Conservation (phyloP, 2,329 filamentous ascomycete genomes). For the Aureobasidium sp. region DNA sequence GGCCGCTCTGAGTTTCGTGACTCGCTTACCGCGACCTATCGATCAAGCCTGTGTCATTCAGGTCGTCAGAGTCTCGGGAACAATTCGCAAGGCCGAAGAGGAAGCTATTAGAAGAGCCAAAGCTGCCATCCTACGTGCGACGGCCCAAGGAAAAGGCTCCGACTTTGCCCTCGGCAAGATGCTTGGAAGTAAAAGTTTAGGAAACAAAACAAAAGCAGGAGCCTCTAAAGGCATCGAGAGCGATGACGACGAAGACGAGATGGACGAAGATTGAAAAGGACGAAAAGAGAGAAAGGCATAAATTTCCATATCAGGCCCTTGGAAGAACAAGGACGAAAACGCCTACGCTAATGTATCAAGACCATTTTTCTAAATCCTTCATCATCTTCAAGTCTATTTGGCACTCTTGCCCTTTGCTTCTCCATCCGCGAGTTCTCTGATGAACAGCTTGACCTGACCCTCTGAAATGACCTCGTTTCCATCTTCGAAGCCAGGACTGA, state of each 20-base stretch:
- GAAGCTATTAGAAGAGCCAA: conserved; percentile 77
- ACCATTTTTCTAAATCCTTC: neutral
- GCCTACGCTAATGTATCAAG: conserved; percentile 17
- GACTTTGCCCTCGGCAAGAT: conserved; percentile 28
- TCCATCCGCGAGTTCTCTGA: conserved; percentile 76
- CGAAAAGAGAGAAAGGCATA: neutral
- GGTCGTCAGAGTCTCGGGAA: conserved; percentile 83
- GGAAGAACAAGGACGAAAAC: neutral
- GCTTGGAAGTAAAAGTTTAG: conserved; percentile 18
- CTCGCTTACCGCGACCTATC: conserved; percentile 55
- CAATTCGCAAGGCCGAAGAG: conserved; percentile 85
- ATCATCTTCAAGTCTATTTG: conserved; percentile 38
- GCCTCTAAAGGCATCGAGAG: conserved; percentile 34
- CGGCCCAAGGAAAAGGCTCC: conserved; percentile 38
- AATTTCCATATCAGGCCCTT: neutral
- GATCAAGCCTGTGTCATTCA: conserved; percentile 66
- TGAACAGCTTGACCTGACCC: conserved; percentile 62
- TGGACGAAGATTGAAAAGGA: conserved; percentile 28
- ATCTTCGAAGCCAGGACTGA: conserved; percentile 83
- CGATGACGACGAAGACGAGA: conserved; percentile 40
- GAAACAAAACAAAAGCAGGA: neutral
- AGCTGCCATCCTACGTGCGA: conserved; percentile 59
- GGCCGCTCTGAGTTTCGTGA: conserved; percentile 79
- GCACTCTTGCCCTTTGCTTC: conserved; percentile 81
- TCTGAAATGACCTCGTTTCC: conserved; percentile 74